Evolutionary conservation across 2,329 filamentous ascomycete genomes (phyloP).

Genomic region (Arthrobotrys conoides): DNA sequence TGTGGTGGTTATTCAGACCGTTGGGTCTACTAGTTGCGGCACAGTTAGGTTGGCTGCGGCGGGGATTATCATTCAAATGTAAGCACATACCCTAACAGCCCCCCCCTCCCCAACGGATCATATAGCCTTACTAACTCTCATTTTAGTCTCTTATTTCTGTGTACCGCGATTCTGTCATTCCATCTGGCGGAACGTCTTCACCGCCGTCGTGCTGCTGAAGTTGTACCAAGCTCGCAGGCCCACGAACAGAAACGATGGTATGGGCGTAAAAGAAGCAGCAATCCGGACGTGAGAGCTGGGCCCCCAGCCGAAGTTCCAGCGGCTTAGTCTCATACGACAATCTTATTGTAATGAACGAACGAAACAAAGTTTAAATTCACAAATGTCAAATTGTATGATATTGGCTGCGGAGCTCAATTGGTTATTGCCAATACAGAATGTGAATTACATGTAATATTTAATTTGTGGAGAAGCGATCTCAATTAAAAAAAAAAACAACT

Average conservation of each 20-base stretch:
- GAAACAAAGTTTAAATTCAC: not conserved
- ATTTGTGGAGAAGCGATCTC: too few species aligned
- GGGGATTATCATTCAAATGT: slow-evolving; percentile 41
- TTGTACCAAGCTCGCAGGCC: not conserved
- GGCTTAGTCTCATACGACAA: not conserved
- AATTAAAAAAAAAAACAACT: too few species aligned
- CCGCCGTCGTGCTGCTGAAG: not conserved
- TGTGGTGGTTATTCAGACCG: slow-evolving; percentile 4
- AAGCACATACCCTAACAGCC: not conserved
- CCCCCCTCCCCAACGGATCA: not conserved
- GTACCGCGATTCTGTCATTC: slow-evolving; percentile 25
- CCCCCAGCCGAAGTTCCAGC: not conserved
- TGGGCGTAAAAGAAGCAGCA: not conserved
- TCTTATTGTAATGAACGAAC: not conserved
- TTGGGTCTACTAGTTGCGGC: slow-evolving; percentile 12
- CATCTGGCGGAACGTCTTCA: slow-evolving; percentile 5
- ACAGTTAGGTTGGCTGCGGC: slow-evolving; percentile 34
- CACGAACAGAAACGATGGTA: slow-evolving; percentile 20
- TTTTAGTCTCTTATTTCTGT: slow-evolving; percentile 34
- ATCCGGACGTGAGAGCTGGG: not conserved
- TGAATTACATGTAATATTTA: too few species aligned
- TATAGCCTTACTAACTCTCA: not conserved
- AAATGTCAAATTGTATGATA: not conserved
- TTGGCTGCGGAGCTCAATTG: not conserved
- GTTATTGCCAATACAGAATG: not conserved